Percentiles rank a stretch among this genome's conserved stretches.
Evolutionary conservation across 768 basidiomycete species (phyloP).

Genomic region (Termitomyces sp.): DNA sequence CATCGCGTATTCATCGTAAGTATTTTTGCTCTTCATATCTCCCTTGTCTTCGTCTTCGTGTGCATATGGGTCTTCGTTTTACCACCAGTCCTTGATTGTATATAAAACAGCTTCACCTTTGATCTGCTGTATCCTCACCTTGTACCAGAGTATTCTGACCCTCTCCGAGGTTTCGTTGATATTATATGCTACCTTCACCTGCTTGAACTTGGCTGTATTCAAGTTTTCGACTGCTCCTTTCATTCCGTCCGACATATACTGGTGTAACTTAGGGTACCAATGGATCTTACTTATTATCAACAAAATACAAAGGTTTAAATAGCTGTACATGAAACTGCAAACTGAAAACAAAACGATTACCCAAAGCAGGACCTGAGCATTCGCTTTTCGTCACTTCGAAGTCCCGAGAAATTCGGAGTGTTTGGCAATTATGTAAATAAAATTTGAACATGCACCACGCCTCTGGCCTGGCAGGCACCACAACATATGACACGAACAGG

Average conservation of each 20-base stretch:
- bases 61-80: conserved; percentile 1
- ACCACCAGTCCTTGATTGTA: neutral
- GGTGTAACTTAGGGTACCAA: conserved; percentile 2
- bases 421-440: too few species aligned
- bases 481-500: too few species aligned
- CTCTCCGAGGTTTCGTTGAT: neutral
- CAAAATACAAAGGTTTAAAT: neutral
- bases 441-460: too few species aligned
- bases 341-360: neutral
- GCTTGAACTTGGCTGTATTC: neutral
- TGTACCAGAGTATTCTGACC: neutral
- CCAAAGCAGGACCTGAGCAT: too few species aligned
- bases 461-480: too few species aligned
- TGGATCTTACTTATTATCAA: neutral
- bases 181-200: neutral
- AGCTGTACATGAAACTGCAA: neutral
- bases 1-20: neutral
- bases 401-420: too few species aligned
- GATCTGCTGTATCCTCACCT: conserved; percentile 8
- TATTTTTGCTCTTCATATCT: neutral
- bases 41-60: neutral
- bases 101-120: conserved; percentile 4
- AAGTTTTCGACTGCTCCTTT: neutral
- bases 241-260: neutral
- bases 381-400: too few species aligned